These are phyloP conservation scores for Heterobasidion occidentale DNA, from an alignment of 1,284 basidiomycete genomes.

Conservation along the genomic window DNA sequence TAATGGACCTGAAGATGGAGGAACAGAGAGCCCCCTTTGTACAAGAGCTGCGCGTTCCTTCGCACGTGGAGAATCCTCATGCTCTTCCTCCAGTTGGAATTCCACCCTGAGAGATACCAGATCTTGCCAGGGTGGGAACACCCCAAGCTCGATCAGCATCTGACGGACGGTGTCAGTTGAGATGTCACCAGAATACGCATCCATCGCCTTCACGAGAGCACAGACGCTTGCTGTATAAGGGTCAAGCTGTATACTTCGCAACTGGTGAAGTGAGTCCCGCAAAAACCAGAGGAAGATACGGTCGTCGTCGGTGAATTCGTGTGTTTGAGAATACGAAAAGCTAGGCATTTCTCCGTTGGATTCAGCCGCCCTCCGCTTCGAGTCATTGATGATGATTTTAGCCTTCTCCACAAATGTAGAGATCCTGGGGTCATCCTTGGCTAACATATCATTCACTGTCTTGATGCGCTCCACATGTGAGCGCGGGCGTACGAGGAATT, in stretches of 20 bases:
- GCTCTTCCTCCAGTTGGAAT: background rate
- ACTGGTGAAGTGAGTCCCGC: slow-evolving; percentile 49
- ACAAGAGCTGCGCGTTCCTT: slow-evolving; percentile 14
- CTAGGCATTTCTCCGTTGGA: slow-evolving; percentile 16
- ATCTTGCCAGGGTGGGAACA: slow-evolving; percentile 72
- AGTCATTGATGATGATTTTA: slow-evolving; percentile 30
- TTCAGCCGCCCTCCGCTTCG: slow-evolving; percentile 18
- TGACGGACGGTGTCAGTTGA: slow-evolving; percentile 35
- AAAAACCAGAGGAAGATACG: slow-evolving; percentile 61
- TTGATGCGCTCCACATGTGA: slow-evolving; percentile 50
- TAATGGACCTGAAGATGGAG: slow-evolving; percentile 19
- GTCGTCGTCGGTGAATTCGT: slow-evolving; percentile 39
- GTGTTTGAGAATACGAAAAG: too few relatives aligned
- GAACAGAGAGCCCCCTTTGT: slow-evolving; percentile 7
- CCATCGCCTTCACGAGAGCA: slow-evolving; percentile 56
- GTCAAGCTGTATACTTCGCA: slow-evolving; percentile 55
- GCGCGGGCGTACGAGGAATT: slow-evolving; percentile 65
- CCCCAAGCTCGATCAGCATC: slow-evolving; percentile 61
- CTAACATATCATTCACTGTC: slow-evolving; percentile 47
- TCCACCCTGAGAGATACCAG: slow-evolving; percentile 13
- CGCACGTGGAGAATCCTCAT: slow-evolving; percentile 19
- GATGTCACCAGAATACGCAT: slow-evolving; percentile 24
- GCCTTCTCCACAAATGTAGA: slow-evolving; percentile 55
- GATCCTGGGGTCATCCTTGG: slow-evolving; percentile 33
- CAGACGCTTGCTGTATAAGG: slow-evolving; percentile 50